Base-by-base conservation (phyloP, 2,329 filamentous ascomycete species). In the Colletotrichum abscissum region DNA sequence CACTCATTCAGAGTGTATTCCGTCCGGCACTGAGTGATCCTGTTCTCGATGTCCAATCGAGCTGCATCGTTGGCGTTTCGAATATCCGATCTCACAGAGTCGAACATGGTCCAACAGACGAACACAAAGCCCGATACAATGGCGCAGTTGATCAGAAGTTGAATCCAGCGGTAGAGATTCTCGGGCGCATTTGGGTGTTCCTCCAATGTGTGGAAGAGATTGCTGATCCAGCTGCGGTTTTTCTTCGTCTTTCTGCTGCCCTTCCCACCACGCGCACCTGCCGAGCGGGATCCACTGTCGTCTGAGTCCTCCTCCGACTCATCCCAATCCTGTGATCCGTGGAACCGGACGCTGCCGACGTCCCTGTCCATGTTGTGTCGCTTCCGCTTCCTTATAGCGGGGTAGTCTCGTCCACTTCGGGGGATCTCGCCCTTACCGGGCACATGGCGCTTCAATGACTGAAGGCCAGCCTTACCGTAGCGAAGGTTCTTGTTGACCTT, bases 1-100 rank as follows among this genome's bases (percentile, higher is more conserved):
- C 97, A 99, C 49, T 88, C 87, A 79, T 99, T 99, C 60, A 91
- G 88, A 2, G 88, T 85, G 81, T 93, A 99, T 75, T 96, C 88
- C 52, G 90, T 89, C 2, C 90, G 88, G 81, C 97, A 99, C 7
- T 87, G 86, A 1, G 90, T 88, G 81, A 97, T 97, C 75, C 95
- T 91, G 12, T 90, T 89, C 74, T 95, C 83, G 26, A 97, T 90
- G 16, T 91, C 89, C 2, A 89, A 86, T n/a, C 91, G 90, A 14
- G 91, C 92, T 67, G 91, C 90, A 57, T 92, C 88, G 11, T 92
- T 91, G 46, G 93, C 93, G 65, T 92, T 90, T 74, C 91, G 87
- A 42, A 98, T 92, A 80, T 98, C 95, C 28, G 89, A 87, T 16
- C 92, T 91, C 65, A 97, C 91, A 9, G 93, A 92, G 16, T 88